These are phyloP conservation scores for Leccinum cinnamomeum DNA, from an alignment of 1,284 basidiomycete genomes.

Conservation along the genomic window DNA sequence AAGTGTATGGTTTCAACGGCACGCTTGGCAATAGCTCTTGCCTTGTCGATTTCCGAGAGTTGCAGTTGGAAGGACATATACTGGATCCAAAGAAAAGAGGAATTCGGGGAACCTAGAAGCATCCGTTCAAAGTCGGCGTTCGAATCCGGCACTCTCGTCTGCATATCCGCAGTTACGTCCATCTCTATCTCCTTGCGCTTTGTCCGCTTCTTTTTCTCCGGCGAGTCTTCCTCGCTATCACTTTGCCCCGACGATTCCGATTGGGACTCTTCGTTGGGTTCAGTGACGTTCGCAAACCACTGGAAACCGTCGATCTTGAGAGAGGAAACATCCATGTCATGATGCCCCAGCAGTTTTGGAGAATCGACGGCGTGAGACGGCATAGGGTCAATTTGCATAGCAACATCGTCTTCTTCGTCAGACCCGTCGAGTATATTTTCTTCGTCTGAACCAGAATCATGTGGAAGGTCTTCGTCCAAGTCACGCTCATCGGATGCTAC, in stretches of 20 bases:
- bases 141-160: slow-evolving; percentile 84
- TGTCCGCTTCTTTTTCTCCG: slow-evolving; percentile 62
- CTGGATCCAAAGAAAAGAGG: slow-evolving; percentile 98
- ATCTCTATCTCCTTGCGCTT: slow-evolving; percentile 72
- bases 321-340: slow-evolving; percentile 30
- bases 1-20: slow-evolving; percentile 91
- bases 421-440: slow-evolving; percentile 24
- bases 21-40: slow-evolving; percentile 82
- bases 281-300: slow-evolving; percentile 54
- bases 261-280: slow-evolving; percentile 36
- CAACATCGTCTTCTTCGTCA: slow-evolving; percentile 39
- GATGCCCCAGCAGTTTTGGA: slow-evolving; percentile 16
- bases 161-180: slow-evolving; percentile 85
- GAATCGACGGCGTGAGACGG: slow-evolving; percentile 21
- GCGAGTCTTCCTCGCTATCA: slow-evolving; percentile 48
- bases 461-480: slow-evolving; percentile 21
- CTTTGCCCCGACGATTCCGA: slow-evolving; percentile 47
- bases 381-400: slow-evolving; percentile 46
- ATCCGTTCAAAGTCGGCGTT: slow-evolving; percentile 94
- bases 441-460: slow-evolving; percentile 23
- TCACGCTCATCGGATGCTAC: slow-evolving; percentile 26
- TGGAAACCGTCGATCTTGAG: slow-evolving; percentile 68
- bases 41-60: slow-evolving; percentile 94
- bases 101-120: slow-evolving; percentile 94
- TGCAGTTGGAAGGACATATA: slow-evolving; percentile 99